Evolutionary conservation across 2,329 filamentous ascomycete genomes (phyloP).

Genomic region (Colletotrichum sidae): DNA sequence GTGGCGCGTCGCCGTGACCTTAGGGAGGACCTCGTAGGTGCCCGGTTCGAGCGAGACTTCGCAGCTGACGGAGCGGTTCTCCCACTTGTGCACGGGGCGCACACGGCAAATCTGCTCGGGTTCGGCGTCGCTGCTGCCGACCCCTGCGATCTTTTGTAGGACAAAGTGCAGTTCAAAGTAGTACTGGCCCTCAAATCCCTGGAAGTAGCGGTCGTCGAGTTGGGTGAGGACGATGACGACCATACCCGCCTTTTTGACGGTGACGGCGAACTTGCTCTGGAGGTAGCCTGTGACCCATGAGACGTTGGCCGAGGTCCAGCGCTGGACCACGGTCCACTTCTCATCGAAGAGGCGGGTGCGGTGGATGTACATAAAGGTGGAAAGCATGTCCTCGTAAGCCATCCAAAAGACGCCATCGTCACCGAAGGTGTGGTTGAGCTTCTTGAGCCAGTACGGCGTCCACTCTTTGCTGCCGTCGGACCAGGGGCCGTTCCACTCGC

Average conservation of each 20-base stretch:
- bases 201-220: conserved; percentile 60
- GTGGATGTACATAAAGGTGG: conserved; percentile 68
- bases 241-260: conserved; percentile 53
- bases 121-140: not conserved
- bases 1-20: conserved; percentile 68
- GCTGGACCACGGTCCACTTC: conserved; percentile 57
- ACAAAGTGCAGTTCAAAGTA: conserved; percentile 56
- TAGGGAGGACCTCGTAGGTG: conserved; percentile 75
- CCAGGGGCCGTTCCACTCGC: conserved; percentile 80
- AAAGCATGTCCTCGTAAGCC: conserved; percentile 68
- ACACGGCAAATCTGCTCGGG: conserved; percentile 50
- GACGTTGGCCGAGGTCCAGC: conserved; percentile 56
- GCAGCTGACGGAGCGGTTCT: conserved; percentile 75
- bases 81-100: conserved; percentile 47
- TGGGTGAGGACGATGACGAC: conserved; percentile 58
- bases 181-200: conserved; percentile 58
- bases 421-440: conserved; percentile 79
- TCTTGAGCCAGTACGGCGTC: conserved; percentile 82
- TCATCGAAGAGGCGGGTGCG: conserved; percentile 68
- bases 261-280: conserved; percentile 56
- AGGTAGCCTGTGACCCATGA: conserved; percentile 60
- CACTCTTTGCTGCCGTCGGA: conserved; percentile 85
- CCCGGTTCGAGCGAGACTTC: conserved; percentile 78
- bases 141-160: conserved; percentile 46
- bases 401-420: conserved; percentile 79